A percentile compares a stretch with the other conserved stretches of the same genome.
Conservation (phyloP, 176 grass and related monocot species). For the Rhynchospora pubera region DNA sequence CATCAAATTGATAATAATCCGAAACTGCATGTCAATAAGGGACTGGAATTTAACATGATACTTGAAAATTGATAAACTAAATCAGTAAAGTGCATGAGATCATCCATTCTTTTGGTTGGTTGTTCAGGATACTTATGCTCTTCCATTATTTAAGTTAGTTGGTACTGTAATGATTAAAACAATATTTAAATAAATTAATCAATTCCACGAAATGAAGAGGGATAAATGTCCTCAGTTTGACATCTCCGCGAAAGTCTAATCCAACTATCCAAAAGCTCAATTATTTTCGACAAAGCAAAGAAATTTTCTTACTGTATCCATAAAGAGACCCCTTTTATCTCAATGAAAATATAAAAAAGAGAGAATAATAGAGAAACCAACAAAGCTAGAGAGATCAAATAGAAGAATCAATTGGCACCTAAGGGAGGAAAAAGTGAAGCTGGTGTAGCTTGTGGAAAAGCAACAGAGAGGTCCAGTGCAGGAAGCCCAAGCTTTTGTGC, state of each 20-base stretch:
- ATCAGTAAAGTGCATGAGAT: neutral
- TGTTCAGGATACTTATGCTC: neutral
- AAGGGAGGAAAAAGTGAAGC: conserved; percentile 54
- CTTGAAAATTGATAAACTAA: neutral
- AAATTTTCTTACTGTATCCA: neutral
- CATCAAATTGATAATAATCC: conserved; percentile 88
- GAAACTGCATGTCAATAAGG: conserved; percentile 42
- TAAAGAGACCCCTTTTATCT: neutral
- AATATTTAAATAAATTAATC: neutral
- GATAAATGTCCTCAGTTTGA: neutral
- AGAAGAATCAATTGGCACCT: conserved; percentile 24
- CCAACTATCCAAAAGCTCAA: neutral
- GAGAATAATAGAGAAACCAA: neutral
- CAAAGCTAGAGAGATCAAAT: neutral
- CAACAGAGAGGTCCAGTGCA: conserved; percentile 39
- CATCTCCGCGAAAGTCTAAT: neutral
- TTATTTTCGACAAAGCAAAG: neutral
- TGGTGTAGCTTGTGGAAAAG: conserved; percentile 64
- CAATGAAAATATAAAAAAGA: neutral
- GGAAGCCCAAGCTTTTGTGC: conserved; percentile 42
- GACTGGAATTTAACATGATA: neutral
- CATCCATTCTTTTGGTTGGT: neutral
- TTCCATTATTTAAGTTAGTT: neutral
- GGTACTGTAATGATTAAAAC: neutral
- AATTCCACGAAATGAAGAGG: neutral